These are phyloP conservation scores for Pleurozium schreberi DNA, from an alignment of 225 moss, liverwort and hornwort genomes.

Conservation along the genomic window DNA sequence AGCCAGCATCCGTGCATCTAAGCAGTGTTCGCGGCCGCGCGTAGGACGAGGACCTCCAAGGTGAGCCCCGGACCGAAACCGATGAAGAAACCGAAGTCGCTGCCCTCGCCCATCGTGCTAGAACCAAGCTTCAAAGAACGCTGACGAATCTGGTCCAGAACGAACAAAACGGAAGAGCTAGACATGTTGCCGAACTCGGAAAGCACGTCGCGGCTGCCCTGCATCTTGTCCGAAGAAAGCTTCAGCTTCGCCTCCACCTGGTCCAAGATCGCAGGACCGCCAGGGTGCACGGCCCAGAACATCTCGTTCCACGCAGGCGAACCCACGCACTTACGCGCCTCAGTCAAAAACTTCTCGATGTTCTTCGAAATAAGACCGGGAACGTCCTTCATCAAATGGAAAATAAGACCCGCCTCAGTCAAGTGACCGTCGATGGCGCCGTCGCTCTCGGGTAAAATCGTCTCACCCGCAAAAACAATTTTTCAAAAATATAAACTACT, in stretches of 20 bases:
- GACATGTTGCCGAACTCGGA: background rate
- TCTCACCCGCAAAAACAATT: conserved; percentile 33
- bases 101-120: background rate
- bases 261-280: background rate
- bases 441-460: conserved; percentile 27
- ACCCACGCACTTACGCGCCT: conserved; percentile 7
- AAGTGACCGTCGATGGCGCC: conserved; percentile 32
- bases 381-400: conserved; percentile 40
- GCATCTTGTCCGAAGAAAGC: background rate
- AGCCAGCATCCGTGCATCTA: background rate
- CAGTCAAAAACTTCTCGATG: conserved; percentile 12
- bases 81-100: background rate
- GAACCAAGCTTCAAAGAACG: background rate
- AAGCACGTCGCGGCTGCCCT: background rate
- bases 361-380: background rate
- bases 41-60: background rate
- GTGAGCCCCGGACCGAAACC: no score
- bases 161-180: background rate
- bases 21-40: background rate
- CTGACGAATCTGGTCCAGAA: background rate
- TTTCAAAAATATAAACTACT: no score
- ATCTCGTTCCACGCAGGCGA: background rate
- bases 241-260: conserved; percentile 33
- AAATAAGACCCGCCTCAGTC: conserved; percentile 35
- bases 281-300: background rate